A percentile compares a stretch with the other conserved stretches of the same genome.
phyloP scores from a whole-genome alignment of 768 basidiomycete genomes.

The Cystofilobasidium bisporidii region DNA sequence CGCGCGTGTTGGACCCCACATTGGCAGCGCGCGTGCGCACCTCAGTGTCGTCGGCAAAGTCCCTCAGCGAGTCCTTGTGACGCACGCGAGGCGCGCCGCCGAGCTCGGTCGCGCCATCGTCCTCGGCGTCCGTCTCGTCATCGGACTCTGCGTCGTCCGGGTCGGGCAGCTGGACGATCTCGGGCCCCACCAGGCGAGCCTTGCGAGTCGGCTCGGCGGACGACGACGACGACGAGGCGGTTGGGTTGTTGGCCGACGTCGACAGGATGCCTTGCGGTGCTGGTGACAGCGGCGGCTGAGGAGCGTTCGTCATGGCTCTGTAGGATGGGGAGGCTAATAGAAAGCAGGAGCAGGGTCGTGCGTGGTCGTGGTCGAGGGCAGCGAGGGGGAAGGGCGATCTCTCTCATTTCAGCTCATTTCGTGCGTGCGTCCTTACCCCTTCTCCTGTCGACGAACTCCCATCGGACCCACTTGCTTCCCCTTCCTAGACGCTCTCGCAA shows the following conservation, averaged over 20 bases:
- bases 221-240: not conserved
- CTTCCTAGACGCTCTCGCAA: too few species aligned
- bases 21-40: conserved; percentile 12
- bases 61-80: conserved; percentile 17
- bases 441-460: too few species aligned
- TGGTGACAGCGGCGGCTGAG: too few species aligned
- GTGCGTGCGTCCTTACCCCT: too few species aligned
- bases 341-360: too few species aligned
- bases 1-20: too few species aligned
- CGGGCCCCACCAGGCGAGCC: conserved; percentile 24
- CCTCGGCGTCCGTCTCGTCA: conserved; percentile 3
- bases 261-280: not conserved
- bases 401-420: too few species aligned
- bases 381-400: too few species aligned
- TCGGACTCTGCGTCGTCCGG: conserved; percentile 17
- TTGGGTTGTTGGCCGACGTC: not conserved
- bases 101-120: conserved; percentile 3
- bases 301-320: too few species aligned
- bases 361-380: too few species aligned
- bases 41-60: conserved; percentile 21
- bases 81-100: conserved; percentile 11
- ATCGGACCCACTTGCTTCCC: too few species aligned
- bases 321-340: too few species aligned
- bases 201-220: not conserved
- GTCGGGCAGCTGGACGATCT: conserved; percentile 27